Evolutionary conservation across 179 eudicot genomes (phyloP), one percentile per base, ranked within the genome.

Genomic region (Pouteria campechiana): DNA sequence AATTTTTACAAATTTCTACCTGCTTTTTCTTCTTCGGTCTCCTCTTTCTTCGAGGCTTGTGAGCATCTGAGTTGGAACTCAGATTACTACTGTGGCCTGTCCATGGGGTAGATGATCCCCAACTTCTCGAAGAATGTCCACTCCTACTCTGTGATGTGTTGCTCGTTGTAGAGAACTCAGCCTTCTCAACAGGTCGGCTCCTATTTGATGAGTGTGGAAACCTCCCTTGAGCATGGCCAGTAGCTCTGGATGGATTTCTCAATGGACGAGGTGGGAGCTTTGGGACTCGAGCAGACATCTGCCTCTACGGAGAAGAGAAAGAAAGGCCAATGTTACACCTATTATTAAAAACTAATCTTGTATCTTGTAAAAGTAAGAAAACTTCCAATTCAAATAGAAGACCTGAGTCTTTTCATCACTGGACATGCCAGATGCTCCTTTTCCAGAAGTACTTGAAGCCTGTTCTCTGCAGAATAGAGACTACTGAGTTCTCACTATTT

Each of bases 401-500:
- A 89, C 97, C 95, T 79, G 90, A 67, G 70, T 81, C 32, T 64
- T 76, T 58, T 81, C 90, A 60, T 90, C 98, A 31, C 93, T 83
- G 31, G 95, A 86, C 75, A 90, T 66, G 52, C 86, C 86, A 46
- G 83, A 74, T 57, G 93, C 69, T 46, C 93, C 79, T 68, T 76
- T 81, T 20, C 87, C 89, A 54, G 87, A 79, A 41, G 95, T 78
- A 62, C 87, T 74, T 40, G 93, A 86, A 55, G 87, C 82, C 66
- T 86, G 98, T 55, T 86, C 98, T 76, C 98, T 90, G 72, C 19
- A 69, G 28, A 34, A n/a, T n/a, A n/a, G n/a, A n/a, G n/a, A n/a
- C n/a, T n/a, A n/a, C n/a, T n/a, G n/a, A n/a, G n/a, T n/a, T n/a
- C n/a, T n/a, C n/a, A n/a, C n/a, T n/a, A n/a, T n/a, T n/a, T n/a